Conservation (phyloP, 2,329 filamentous ascomycete species). For the Ascochyta lentis region DNA sequence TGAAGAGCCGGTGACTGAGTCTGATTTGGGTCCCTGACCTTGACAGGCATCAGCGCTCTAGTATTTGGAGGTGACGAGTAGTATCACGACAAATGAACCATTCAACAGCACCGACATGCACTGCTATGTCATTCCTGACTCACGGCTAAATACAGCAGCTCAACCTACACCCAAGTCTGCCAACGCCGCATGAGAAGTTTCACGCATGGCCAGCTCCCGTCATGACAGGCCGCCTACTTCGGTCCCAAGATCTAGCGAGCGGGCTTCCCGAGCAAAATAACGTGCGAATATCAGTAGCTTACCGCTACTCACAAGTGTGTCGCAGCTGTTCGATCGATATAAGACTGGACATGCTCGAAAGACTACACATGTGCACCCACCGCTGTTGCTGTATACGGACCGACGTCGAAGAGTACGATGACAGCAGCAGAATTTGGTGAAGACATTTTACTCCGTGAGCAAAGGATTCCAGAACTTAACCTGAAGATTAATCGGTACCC, state of each 20-base stretch:
- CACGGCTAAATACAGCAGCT: neutral
- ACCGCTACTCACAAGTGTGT: neutral
- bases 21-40: neutral
- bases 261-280: neutral
- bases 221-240: constrained; percentile 12
- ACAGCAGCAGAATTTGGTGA: too few species aligned
- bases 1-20: neutral
- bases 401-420: too few species aligned
- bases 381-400: too few species aligned
- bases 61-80: neutral
- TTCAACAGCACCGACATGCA: neutral
- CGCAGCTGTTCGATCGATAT: neutral
- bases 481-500: neutral
- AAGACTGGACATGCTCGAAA: too few species aligned
- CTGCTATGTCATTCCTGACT: neutral
- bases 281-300: neutral
- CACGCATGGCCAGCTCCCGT: constrained; percentile 1
- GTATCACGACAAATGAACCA: neutral
- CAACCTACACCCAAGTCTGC: neutral
- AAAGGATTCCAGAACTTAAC: neutral
- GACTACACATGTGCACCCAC: too few species aligned
- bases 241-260: constrained; percentile 3
- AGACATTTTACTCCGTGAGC: neutral
- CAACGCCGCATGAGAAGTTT: neutral
- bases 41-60: neutral